Conservation (phyloP, 2,329 filamentous ascomycete species). For the Fusarium odoratissimum region DNA sequence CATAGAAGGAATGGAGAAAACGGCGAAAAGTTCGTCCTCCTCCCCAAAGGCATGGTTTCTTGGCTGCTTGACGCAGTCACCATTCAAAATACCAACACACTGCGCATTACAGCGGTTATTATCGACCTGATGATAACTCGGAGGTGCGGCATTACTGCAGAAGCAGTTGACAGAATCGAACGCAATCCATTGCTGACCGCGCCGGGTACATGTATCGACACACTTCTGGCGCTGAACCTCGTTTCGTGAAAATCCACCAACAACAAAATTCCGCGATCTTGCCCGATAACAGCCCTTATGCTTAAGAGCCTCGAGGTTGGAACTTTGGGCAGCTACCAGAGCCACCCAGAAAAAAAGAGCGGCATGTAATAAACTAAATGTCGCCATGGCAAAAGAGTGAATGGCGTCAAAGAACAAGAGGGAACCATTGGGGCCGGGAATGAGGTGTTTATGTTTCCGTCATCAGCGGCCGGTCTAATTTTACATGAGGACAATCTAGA, state of each 20-base stretch:
- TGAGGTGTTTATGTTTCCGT: slow-evolving; percentile 15
- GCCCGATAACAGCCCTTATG: neutral
- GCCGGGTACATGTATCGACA: neutral
- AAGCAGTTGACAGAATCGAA: neutral
- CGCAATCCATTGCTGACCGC: neutral
- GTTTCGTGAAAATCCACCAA: neutral
- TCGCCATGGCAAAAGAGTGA: slow-evolving; percentile 11
- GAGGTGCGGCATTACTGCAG: neutral
- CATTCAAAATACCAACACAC: neutral
- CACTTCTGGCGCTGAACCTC: neutral
- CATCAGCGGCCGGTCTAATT: neutral
- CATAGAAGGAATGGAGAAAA: neutral
- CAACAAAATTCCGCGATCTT: neutral
- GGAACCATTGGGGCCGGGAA: neutral
- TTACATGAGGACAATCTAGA: neutral
- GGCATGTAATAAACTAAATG: neutral
- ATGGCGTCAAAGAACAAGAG: neutral
- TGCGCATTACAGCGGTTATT: neutral
- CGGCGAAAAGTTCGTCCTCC: neutral
- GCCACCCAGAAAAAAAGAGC: slow-evolving; percentile 13
- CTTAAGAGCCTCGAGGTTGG: neutral
- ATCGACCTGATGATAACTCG: neutral
- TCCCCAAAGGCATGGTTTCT: neutral
- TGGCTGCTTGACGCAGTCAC: neutral
- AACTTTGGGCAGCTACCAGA: slow-evolving; percentile 4